Percentiles rank a stretch among this genome's conserved stretches.
These are phyloP conservation scores for Plasmodium inui DNA, from an alignment of 169 alveolate genomes.

Conservation along the genomic window DNA sequence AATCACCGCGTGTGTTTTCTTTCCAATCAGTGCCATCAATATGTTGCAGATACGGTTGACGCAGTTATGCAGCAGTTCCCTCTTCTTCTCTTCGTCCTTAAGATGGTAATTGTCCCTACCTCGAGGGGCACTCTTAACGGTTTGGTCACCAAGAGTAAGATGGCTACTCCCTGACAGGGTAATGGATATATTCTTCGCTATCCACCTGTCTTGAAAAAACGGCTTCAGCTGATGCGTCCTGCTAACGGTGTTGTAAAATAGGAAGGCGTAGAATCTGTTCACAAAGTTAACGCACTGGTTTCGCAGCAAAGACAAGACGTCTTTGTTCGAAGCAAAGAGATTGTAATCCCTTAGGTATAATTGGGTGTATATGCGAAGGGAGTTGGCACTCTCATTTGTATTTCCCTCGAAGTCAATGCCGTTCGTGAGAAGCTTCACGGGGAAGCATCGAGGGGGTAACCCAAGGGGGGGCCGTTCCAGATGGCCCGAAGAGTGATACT, in stretches of 20 bases:
- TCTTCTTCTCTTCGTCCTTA: background rate
- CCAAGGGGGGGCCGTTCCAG: background rate
- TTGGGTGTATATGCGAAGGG: constrained; percentile 1
- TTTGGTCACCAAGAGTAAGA: background rate
- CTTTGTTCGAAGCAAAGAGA: constrained; percentile 32
- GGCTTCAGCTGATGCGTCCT: background rate
- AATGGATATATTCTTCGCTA: background rate
- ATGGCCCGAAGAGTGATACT: background rate
- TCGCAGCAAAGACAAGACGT: constrained; percentile 33
- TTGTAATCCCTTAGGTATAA: constrained; percentile 39
- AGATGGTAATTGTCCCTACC: background rate
- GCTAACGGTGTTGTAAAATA: constrained; percentile 26
- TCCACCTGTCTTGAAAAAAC: constrained; percentile 14
- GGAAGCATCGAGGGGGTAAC: background rate
- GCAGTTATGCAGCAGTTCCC: background rate
- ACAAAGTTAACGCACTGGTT: constrained; percentile 27
- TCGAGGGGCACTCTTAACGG: background rate
- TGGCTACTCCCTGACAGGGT: background rate
- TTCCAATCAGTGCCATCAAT: background rate
- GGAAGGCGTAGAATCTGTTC: constrained; percentile 34
- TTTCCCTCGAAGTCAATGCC: background rate
- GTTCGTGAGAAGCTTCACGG: background rate
- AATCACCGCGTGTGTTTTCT: background rate
- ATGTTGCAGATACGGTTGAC: background rate
- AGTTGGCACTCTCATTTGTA: background rate